Percentiles rank a stretch among this genome's conserved stretches.
Conservation (phyloP, 257 asterid genomes). For the Phtheirospermum japonicum region DNA sequence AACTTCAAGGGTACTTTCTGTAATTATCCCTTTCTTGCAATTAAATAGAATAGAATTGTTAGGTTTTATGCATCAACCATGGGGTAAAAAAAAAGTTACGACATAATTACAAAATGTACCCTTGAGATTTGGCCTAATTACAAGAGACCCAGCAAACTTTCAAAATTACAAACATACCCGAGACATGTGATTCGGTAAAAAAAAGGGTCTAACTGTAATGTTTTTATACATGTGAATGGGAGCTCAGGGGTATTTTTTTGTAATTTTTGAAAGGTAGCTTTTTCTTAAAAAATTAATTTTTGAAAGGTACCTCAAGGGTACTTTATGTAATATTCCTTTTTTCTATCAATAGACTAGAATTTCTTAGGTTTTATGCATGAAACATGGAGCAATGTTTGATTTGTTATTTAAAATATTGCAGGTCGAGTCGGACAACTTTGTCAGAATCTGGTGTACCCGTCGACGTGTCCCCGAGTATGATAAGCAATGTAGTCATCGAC, state of each 20-base stretch:
- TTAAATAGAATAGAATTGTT: background rate
- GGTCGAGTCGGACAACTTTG: slow-evolving; percentile 91
- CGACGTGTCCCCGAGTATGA: slow-evolving; percentile 56
- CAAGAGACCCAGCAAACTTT: background rate
- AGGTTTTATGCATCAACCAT: background rate
- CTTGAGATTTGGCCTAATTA: background rate
- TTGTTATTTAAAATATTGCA: slow-evolving; percentile 40
- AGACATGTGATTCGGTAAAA: background rate
- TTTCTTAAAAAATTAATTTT: background rate
- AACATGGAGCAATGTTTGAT: slow-evolving; percentile 16
- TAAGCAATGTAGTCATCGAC: slow-evolving; percentile 50
- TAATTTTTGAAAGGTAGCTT: background rate
- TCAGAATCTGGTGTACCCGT: slow-evolving; percentile 65
- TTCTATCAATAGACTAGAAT: background rate
- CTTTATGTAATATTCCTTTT: background rate
- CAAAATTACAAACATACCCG: background rate
- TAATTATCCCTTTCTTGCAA: background rate
- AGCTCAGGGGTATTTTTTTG: background rate
- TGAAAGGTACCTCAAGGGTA: background rate
- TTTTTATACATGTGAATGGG: background rate
- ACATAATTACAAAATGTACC: background rate
- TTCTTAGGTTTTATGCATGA: slow-evolving; percentile 22
- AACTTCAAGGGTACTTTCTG: background rate
- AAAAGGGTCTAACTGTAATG: no score
- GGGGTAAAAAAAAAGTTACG: no score